phyloP scores from a whole-genome alignment of 768 basidiomycete species.

The Boletus subcaerulescens region DNA sequence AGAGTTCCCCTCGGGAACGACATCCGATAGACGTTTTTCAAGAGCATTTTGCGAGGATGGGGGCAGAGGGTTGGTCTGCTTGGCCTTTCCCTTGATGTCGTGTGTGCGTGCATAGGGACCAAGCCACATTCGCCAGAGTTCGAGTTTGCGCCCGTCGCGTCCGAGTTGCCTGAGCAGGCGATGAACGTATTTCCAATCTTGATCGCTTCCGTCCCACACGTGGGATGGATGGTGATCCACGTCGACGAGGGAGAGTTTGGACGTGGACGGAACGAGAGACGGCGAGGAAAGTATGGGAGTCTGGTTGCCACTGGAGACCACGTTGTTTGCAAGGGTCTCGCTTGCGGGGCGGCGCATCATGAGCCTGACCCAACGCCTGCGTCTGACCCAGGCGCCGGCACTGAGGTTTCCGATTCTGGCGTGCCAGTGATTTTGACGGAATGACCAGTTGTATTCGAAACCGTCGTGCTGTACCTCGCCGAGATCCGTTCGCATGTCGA shows the following conservation, averaged over 20 bases:
- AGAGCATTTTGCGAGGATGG: slow-evolving; percentile 4
- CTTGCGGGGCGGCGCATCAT: slow-evolving; percentile 74
- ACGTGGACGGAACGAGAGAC: slow-evolving; percentile 18
- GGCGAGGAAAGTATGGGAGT: slow-evolving; percentile 2
- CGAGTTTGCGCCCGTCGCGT: slow-evolving; percentile 71
- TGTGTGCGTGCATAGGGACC: slow-evolving; percentile 32
- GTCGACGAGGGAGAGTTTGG: slow-evolving; percentile 10
- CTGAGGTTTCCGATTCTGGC: slow-evolving; percentile 56
- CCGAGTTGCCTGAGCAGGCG: slow-evolving; percentile 49
- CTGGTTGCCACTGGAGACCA: neutral
- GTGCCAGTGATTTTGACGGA: slow-evolving; percentile 65
- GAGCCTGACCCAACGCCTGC: slow-evolving; percentile 78
- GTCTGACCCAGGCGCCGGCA: slow-evolving; percentile 70
- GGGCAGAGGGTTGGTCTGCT: slow-evolving; percentile 38
- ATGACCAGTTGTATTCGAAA: slow-evolving; percentile 83
- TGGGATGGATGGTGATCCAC: slow-evolving; percentile 30
- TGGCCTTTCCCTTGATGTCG: slow-evolving; percentile 36
- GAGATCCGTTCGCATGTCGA: slow-evolving; percentile 78
- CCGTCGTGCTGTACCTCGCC: slow-evolving; percentile 80
- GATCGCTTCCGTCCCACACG: slow-evolving; percentile 56
- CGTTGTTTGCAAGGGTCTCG: slow-evolving; percentile 3
- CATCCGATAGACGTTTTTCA: slow-evolving; percentile 8
- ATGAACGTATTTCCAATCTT: slow-evolving; percentile 61
- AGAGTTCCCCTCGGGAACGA: slow-evolving; percentile 6
- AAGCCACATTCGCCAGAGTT: slow-evolving; percentile 75